phyloP scores from a whole-genome alignment of 2,329 filamentous ascomycete genomes.

The Cladophialophora carrionii region DNA sequence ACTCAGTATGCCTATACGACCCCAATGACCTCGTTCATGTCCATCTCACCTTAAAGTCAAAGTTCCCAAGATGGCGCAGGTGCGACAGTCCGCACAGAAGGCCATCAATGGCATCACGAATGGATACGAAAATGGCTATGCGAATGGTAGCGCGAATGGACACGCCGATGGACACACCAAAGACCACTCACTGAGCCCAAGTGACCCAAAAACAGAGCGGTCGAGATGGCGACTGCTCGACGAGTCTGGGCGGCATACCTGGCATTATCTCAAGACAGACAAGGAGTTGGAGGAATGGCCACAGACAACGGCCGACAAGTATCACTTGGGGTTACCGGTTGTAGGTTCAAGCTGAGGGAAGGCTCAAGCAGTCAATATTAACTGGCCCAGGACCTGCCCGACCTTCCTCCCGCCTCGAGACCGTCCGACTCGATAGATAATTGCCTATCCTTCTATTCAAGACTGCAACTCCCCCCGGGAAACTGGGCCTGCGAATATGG shows the following conservation, averaged over 20 bases:
- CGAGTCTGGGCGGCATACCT: slow-evolving; percentile 83
- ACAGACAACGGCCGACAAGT: slow-evolving; percentile 86
- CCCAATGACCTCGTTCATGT: neutral
- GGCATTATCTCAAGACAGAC: slow-evolving; percentile 82
- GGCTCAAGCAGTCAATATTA: slow-evolving; percentile 15
- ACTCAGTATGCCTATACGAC: neutral
- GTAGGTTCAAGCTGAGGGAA: slow-evolving; percentile 53
- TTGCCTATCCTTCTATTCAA: slow-evolving; percentile 83
- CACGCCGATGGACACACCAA: slow-evolving; percentile 25
- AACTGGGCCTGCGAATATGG: slow-evolving; percentile 99
- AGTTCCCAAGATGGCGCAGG: slow-evolving; percentile 19
- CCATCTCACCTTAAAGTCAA: neutral
- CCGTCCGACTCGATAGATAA: slow-evolving; percentile 80
- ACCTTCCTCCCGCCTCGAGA: slow-evolving; percentile 69
- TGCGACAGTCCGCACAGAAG: slow-evolving; percentile 23
- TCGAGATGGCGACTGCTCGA: slow-evolving; percentile 82
- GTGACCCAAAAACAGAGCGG: slow-evolving; percentile 67
- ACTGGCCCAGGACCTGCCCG: slow-evolving; percentile 67
- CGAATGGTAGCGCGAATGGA: slow-evolving; percentile 14
- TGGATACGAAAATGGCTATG: slow-evolving; percentile 13
- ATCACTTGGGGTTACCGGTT: slow-evolving; percentile 76
- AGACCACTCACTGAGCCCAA: slow-evolving; percentile 1
- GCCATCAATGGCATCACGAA: slow-evolving; percentile 9
- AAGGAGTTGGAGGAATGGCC: slow-evolving; percentile 76
- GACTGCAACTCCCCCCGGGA: slow-evolving; percentile 83